Evolutionary conservation across 192 early-diverging fungal genomes (phyloP).

Genomic region (Globomyces pollinis-pini): DNA sequence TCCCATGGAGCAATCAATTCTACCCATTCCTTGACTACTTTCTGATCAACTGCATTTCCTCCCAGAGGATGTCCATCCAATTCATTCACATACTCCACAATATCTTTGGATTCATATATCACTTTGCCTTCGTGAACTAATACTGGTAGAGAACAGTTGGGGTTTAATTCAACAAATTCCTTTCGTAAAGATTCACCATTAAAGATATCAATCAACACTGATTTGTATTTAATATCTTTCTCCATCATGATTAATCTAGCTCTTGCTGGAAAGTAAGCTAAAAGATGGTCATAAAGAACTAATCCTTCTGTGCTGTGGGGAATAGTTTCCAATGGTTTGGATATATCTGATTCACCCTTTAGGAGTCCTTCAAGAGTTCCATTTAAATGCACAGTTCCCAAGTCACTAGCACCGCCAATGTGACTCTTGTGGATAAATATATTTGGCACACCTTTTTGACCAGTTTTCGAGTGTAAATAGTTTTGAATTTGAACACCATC

Average conservation of each 20-base stretch:
- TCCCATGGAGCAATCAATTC: constrained; percentile 7
- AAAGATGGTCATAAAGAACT: constrained; percentile 10
- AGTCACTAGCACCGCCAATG: not conserved
- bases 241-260: constrained; percentile 11
- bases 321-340: not conserved
- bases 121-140: constrained; percentile 12
- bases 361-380: too few species aligned
- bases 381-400: not conserved
- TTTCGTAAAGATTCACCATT: constrained; percentile 5
- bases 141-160: constrained; percentile 6
- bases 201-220: constrained; percentile 4
- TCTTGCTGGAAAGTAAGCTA: constrained; percentile 14
- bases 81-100: constrained; percentile 6
- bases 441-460: constrained; percentile 33
- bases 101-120: constrained; percentile 7
- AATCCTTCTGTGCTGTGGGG: not conserved
- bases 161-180: constrained; percentile 10
- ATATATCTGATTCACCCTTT: not conserved
- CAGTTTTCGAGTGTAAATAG: constrained; percentile 36
- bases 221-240: constrained; percentile 3
- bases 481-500: constrained; percentile 41
- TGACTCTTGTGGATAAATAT: not conserved
- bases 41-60: not conserved
- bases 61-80: constrained; percentile 15
- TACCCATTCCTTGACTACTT: constrained; percentile 7